Evolutionary conservation across 495 filamentous ascomycete species (phyloP).

Genomic region (Aspergillus sclerotioniger): DNA sequence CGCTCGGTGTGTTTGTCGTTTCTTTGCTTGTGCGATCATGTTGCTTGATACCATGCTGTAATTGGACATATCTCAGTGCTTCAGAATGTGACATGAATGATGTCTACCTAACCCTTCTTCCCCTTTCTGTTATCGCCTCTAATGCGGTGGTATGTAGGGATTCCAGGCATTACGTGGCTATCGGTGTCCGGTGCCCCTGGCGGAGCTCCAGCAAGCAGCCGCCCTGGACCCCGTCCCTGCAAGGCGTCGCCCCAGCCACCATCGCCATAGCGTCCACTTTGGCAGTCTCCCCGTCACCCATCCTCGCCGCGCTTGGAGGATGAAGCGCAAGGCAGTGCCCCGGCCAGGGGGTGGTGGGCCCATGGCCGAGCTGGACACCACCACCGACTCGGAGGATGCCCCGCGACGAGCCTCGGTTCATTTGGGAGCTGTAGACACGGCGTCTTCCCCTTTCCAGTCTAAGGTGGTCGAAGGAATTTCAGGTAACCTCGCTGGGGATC

Average conservation of each 20-base stretch:
- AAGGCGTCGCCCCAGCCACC: background rate
- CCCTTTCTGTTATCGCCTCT: constrained; percentile 27
- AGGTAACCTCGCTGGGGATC: no score
- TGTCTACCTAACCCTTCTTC: no score
- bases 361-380: no score
- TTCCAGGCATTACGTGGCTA: constrained; percentile 33
- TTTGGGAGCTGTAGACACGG: no score
- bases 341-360: no score
- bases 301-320: no score
- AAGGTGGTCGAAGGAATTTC: no score
- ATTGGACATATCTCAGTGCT: constrained; percentile 28
- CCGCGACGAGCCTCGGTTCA: no score
- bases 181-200: constrained; percentile 19
- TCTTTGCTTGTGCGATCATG: constrained; percentile 1
- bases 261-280: constrained; percentile 7
- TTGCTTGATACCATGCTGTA: constrained; percentile 36
- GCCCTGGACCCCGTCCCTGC: constrained; percentile 1
- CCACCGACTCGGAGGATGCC: no score
- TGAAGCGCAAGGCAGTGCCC: constrained; percentile 9
- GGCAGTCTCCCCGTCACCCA: constrained; percentile 6
- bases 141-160: constrained; percentile 46
- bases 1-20: constrained; percentile 4
- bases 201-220: constrained; percentile 18
- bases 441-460: no score
- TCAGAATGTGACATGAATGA: constrained; percentile 44